Base-by-base conservation (phyloP, 2,329 filamentous ascomycete species). In the Rhynchosporium agropyri region DNA sequence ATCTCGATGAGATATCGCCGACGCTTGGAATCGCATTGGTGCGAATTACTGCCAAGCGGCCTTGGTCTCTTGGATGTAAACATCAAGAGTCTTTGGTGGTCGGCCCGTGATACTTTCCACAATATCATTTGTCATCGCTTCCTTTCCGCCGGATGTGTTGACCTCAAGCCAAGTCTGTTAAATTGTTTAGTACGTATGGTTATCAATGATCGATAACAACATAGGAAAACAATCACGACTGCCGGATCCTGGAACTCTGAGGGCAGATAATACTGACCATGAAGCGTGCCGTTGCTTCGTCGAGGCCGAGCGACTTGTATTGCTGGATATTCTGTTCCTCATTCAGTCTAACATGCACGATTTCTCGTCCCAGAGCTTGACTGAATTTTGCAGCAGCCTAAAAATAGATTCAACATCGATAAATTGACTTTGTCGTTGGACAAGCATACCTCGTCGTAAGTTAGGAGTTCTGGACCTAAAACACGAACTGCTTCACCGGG, bases 401-500 rank as follows among this genome's bases (percentile, higher is more conserved):
- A 4, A 13, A 31, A 3, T 15, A 59, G 40, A 61, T 42, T 65
- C 36, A 51, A 31, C 9, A 53, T 26, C 5, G 51, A 31, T 20
- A 28, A 2, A 54, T 4, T 43, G 13, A 38, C n/a, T 43, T 29
- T 36, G 0, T 6, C 12, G 12, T 13, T 28, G 28, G 1, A 49
- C 26, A 31, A 31, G 49, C 43, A 40, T 64, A 72, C 69, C 53
- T 77, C 67, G 63, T 76, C 74, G 58, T 74, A 72, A 9, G 68
- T 73, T 56, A 76, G 64, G 2, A 72, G 60, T 54, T 76, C 72
- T 3, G 70, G 71, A 1, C 75, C 75, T 15, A 75, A 62, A 29
- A 76, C 58, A 2, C 67, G 45, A 61, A 74, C 68, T 36, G 80
- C 77, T 0, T 70, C 75, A 12, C 79, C 78, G 3, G 76, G 75